Evolutionary conservation across 2,329 filamentous ascomycete genomes (phyloP), one percentile per base, ranked within the genome.

Genomic region (Emericellopsis atlantica): DNA sequence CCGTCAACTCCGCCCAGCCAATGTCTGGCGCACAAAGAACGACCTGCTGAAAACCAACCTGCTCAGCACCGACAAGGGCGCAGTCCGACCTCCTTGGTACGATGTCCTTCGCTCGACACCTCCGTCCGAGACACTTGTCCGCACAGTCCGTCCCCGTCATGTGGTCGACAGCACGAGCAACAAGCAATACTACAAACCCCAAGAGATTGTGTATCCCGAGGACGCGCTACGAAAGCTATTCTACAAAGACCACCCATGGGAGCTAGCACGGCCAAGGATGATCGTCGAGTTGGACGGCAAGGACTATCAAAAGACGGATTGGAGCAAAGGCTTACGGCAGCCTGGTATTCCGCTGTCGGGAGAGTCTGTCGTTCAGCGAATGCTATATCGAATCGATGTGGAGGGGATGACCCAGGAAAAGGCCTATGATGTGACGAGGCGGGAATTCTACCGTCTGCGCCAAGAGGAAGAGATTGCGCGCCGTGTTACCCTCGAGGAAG

Each of bases 201-300:
- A 88, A 48, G 64, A 69, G 43, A 80, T 98, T 47, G 66, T 65
- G 41, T 95, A 92, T 58, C 76, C 83, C 45, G 92, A 98, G 60
- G 92, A 98, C 62, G 62, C 66, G 45, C 69, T 98, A 54, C 81
- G 92, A 47, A 70, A 65, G 49, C 76, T 80, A 23, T 98, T 96
- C 66, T 98, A 85, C 67, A 78, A 73, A 54, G 90, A 98, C 60
- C 92, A 98, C 58, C 92, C 92, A 5, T 98, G 92, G 92, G 92
- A 98, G 64, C 67, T 98, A 55, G 92, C 92, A 15, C 74, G 90
- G 46, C 92, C 92, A 41, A 74, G 86, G 50, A 71, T 95, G 44
- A 69, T 98, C 37, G 65, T 96, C 9, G 92, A 98, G 64, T 69
- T 79, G 50, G 83, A 90, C 53, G 92, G 92, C 40, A 84, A 82